Evolutionary conservation across 805 yeast species (phyloP), one percentile per base, ranked within the genome.

Genomic region (Cephaloascus fragrans): DNA sequence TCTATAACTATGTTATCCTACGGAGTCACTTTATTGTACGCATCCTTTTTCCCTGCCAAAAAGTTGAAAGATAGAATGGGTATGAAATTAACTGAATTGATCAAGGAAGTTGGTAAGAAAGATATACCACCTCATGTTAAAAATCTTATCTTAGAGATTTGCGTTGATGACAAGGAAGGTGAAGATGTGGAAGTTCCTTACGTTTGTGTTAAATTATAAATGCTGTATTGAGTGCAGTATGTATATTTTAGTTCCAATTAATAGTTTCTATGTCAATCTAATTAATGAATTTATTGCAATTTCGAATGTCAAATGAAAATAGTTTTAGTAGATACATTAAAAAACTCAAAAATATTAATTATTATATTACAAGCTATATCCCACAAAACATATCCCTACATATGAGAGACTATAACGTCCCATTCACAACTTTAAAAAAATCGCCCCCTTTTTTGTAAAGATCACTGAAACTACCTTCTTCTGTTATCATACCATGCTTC

Each of bases 101-200:
- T 88, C 47, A 87, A 86, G 56, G 63, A 73, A n/a, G 89, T 93
- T 31, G 79, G 94, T 39, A 87, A 87, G 68, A 83, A 84, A 56
- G 86, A 84, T 16, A 63, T 93, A 35, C 83, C 88, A 12, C 56
- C 68, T 3, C 87, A 83, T 55, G 80, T 77, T 41, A 78, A 79
- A 59, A 80, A 86, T 15, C 67, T 93, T 64, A 80, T 90, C 42
- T 73, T 93, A 41, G 98, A 90, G 62, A 73, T 93, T 35, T 87
- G 96, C 57, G 84, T 90, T 44, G 97, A 93, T 52, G 98, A 93
- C 57, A 69, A 76, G 53, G 73, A 80, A 35, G 98, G 90, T 28
- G 97, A 93, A 56, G 98, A 93, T 57, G 96, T 88, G 17, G 97
- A 89, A 51, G 86, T 88, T 46, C 98, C 98, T 26, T 88, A 77